Base-by-base conservation (phyloP, 805 yeast genomes). In the Myxozyma neglecta region DNA sequence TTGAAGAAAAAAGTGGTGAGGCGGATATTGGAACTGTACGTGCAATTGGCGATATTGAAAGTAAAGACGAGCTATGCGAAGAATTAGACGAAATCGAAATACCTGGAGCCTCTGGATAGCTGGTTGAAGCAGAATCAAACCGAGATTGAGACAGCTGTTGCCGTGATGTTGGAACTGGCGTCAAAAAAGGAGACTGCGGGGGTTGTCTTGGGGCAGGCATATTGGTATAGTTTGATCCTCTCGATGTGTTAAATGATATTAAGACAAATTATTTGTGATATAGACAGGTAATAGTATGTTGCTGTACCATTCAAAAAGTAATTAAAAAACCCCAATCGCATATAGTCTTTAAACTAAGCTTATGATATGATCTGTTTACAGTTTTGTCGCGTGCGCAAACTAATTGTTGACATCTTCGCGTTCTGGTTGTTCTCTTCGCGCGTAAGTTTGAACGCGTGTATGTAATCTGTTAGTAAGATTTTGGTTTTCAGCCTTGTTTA, bases 31-130 rank as follows among this genome's bases (percentile, higher is more conserved):
- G 37, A 29, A 37, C 14, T 7, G 56, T 39, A 32, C 61, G 57
- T 14, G 47, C 64, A 18, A 60, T 54, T n/a, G 67, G 67, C 13
- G 67, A 64, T 34, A 64, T 64, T 8, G 67, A 60, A 20, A 64
- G 60, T 9, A 64, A 44, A 13, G 67, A 64, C 20, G 67, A 64
- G 16, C 37, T 47, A 48, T 62, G 63, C 4, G 59, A 46, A 16
- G 62, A 57, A 24, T 42, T 45, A 6, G 60, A 40, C 14, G 55
- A 39, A 10, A 36, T 57, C 20, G 48, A 34, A 7, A 51, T 39
- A 13, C 52, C 40, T 11, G 60, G 60, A 10, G 56, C 49, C 18
- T 58, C 65, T 9, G 55, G 65, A 14, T 49, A 35, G 36, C 53
- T 47, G 44, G 40, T 29, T 13, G 51, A 39, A 18, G 60, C 42